Evolutionary conservation across 148 eudicot species (phyloP), one percentile per base, ranked within the genome.

Genomic region (Limonium bicolor): DNA sequence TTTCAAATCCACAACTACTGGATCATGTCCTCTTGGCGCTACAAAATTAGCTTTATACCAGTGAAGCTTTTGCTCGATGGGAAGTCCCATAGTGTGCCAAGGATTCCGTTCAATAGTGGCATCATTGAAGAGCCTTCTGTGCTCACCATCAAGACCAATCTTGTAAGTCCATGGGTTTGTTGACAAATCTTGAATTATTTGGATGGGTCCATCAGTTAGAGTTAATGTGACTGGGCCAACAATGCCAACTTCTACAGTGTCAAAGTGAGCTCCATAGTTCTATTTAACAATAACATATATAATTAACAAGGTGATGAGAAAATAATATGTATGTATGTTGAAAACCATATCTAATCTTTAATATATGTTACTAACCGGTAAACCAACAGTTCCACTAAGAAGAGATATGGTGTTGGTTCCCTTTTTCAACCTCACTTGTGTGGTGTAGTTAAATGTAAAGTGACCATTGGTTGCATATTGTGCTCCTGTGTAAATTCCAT

Each of bases 31-130:
- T 6, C 6, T 3, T 11, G 75, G 75, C 30, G 66, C 28, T 38
- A 55, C 38, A 34, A 69, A 69, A 7, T 28, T 44, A 6, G 70
- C 55, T 69, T 72, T 67, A 47, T 63, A 72, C 78, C 78, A 72
- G 20, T 53, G 54, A 40, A 72, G 37, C 22, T 29, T 36, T 27
- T 41, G 42, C 26, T 64, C 30, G 4, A 53, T 5, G 1, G 67
- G 73, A 8, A 67, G 36, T 10, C 34, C 24, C 15, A 34, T 24
- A 0, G 12, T 6, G 13, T 36, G 48, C 78, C 78, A 64, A 0
- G 15, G 9, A 1, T 41, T 15, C 5, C 14, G n/a, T 5, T 6
- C 22, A n/a, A n/a, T n/a, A n/a, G n/a, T n/a, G n/a, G n/a, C n/a
- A 0, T 51, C 53, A 15, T 25, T 36, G 9, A 40, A 43, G 7